Evolutionary conservation across 371 early-diverging fungal genomes (phyloP).

Genomic region (Mortierella sp.): DNA sequence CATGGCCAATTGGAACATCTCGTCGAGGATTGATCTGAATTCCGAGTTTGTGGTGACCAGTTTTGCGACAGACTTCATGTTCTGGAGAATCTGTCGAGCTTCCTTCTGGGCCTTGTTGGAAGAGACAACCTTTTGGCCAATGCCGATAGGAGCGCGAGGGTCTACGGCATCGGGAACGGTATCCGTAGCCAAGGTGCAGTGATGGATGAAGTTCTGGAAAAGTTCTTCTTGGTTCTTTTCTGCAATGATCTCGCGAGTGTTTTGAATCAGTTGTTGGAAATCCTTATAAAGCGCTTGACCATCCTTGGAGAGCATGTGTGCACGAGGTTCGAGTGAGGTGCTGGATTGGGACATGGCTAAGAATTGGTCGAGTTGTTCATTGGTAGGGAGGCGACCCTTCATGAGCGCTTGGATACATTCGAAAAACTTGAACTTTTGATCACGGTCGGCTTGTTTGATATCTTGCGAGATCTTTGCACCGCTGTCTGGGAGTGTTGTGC

Average conservation of each 20-base stretch:
- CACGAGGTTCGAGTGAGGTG: slow-evolving; percentile 59
- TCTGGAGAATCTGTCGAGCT: slow-evolving; percentile 47
- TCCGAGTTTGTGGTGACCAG: slow-evolving; percentile 65
- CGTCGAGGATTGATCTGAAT: slow-evolving; percentile 64
- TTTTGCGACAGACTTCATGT: slow-evolving; percentile 59
- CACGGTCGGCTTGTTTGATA: slow-evolving; percentile 39
- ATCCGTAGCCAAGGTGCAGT: slow-evolving; percentile 46
- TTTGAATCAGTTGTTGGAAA: slow-evolving; percentile 60
- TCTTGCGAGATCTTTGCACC: slow-evolving; percentile 44
- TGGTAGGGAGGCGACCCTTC: slow-evolving; percentile 74
- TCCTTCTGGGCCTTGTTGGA: slow-evolving; percentile 28
- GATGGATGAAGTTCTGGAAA: slow-evolving; percentile 72
- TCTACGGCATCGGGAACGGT: neutral
- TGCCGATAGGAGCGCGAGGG: neutral
- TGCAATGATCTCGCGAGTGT: slow-evolving; percentile 59
- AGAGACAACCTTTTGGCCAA: slow-evolving; percentile 20
- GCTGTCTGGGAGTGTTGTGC: slow-evolving; percentile 35
- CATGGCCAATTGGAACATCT: slow-evolving; percentile 63
- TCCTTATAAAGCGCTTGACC: slow-evolving; percentile 64
- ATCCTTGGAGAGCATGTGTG: slow-evolving; percentile 63
- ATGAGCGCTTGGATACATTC: slow-evolving; percentile 63
- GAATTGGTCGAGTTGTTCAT: slow-evolving; percentile 65
- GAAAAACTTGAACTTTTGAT: slow-evolving; percentile 61
- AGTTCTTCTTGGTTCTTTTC: slow-evolving; percentile 72
- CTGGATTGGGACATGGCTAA: slow-evolving; percentile 59